These are phyloP conservation scores for Eragrostis tef DNA, from an alignment of 202 grass and related monocot genomes.

Conservation along the genomic window DNA sequence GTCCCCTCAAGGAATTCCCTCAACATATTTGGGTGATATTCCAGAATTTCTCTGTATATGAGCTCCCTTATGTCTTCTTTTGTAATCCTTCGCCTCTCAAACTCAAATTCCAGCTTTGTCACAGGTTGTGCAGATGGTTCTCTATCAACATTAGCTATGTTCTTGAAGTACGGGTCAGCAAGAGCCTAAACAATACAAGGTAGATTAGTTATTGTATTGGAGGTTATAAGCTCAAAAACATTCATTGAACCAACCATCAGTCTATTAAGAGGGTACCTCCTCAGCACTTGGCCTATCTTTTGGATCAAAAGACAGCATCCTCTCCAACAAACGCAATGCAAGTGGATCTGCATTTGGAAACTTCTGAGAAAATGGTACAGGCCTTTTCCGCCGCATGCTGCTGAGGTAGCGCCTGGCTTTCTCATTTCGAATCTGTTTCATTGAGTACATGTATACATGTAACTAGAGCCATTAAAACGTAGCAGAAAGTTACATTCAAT, in stretches of 20 bases:
- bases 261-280: constrained; percentile 47
- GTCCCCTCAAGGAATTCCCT: constrained; percentile 65
- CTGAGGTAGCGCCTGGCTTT: constrained; percentile 70
- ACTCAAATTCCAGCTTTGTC: constrained; percentile 75
- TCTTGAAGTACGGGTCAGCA: constrained; percentile 72
- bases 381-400: constrained; percentile 65
- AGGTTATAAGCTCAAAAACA: neutral
- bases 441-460: constrained; percentile 4
- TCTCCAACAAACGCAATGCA: constrained; percentile 63
- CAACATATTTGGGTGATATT: constrained; percentile 73
- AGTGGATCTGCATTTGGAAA: constrained; percentile 72
- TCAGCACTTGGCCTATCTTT: constrained; percentile 73
- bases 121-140: constrained; percentile 68
- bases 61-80: constrained; percentile 73
- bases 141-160: constrained; percentile 74
- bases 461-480: neutral
- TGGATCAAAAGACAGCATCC: constrained; percentile 70
- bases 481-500: neutral
- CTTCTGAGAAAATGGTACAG: constrained; percentile 61
- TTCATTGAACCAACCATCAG: constrained; percentile 4
- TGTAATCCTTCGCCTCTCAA: constrained; percentile 64
- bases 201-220: neutral
- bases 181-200: constrained; percentile 47
- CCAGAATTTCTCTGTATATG: constrained; percentile 71
- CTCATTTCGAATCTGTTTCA: constrained; percentile 67